Evolutionary conservation across 2,329 filamentous ascomycete genomes (phyloP), one percentile per base, ranked within the genome.

Genomic region (Cordyceps tenuipes): DNA sequence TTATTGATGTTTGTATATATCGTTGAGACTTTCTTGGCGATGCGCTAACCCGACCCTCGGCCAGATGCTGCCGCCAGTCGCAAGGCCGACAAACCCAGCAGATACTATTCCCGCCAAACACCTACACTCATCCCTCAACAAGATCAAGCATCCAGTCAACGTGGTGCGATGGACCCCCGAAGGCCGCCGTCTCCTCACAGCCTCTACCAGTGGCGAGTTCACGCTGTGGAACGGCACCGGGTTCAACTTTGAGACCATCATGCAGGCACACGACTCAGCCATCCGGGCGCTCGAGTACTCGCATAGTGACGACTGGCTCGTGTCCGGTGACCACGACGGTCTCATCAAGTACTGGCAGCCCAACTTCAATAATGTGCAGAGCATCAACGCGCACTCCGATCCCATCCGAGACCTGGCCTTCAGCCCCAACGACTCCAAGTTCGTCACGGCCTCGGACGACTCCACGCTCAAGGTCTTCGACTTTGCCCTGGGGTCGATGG

Each of bases 211-310:
- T 71, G 94, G 94, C 69, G 94, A 99, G 72, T 99, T 99, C 69
- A 99, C 95, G 44, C 76, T 99, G 3, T 99, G 94, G 94, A 99
- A 99, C 72, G 94, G 94, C 64, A 97, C 93, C 48, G 93, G 91
- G 26, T 99, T 99, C 82, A 97, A 99, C 73, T 99, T 99, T 68
- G 94, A 99, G 76, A 97, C 94, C 3, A 97, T 99, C 31, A 97
- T 97, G 89, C 92, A 96, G 78, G 93, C 93, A 44, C 93, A 97
- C 73, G 93, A 97, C 74, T 86, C 87, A 59, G 89, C 90, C 43
- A 91, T 96, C 65, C 84, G 91, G 66, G 87, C 89, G 10, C 80
- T 92, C 50, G 85, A 86, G 64, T 99, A 96, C 78, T 96, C 94
- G 2, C 90, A 97, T 74, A 95, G 89, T 67, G 90, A 96, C 70